Evolutionary conservation across 2,329 filamentous ascomycete species (phyloP).

Genomic region (Colletotrichum sp.): DNA sequence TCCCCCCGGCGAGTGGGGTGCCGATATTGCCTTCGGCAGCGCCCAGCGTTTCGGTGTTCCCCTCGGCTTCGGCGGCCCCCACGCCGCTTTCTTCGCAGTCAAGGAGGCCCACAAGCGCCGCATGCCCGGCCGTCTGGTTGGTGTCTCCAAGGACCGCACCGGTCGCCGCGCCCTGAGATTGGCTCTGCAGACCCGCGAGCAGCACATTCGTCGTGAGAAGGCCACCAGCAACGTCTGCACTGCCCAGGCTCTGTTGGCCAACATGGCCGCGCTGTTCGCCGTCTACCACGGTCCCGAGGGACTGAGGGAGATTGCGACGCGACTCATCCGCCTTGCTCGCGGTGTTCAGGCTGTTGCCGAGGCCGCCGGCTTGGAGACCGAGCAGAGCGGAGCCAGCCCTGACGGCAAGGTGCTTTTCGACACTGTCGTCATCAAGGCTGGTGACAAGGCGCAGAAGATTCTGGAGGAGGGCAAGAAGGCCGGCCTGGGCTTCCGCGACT

Average conservation of each 20-base stretch:
- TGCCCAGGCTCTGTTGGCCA: constrained; percentile 89
- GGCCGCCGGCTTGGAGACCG: constrained; percentile 67
- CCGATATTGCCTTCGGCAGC: constrained; percentile 93
- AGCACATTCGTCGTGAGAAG: constrained; percentile 96
- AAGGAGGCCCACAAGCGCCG: constrained; percentile 92
- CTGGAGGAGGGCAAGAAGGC: constrained; percentile 56
- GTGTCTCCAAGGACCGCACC: constrained; percentile 88
- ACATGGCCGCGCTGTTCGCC: constrained; percentile 95
- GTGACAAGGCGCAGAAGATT: constrained; percentile 53
- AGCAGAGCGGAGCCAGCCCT: constrained; percentile 59
- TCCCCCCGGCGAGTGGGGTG: constrained; percentile 91
- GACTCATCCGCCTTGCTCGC: constrained; percentile 73
- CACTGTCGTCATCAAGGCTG: constrained; percentile 73
- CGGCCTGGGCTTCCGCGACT: constrained; percentile 66
- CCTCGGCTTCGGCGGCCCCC: constrained; percentile 91
- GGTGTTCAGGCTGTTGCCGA: constrained; percentile 70
- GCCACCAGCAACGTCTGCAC: constrained; percentile 98
- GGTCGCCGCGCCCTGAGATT: constrained; percentile 83
- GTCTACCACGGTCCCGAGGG: constrained; percentile 91
- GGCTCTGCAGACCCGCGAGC: constrained; percentile 90
- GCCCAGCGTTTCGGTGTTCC: constrained; percentile 92
- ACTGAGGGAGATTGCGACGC: constrained; percentile 82
- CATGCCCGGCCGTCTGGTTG: constrained; percentile 89
- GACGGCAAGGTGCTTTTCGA: constrained; percentile 74
- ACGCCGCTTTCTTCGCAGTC: constrained; percentile 95